Base-by-base conservation (phyloP, 2,329 filamentous ascomycete species). In the Epichloe uncinata region DNA sequence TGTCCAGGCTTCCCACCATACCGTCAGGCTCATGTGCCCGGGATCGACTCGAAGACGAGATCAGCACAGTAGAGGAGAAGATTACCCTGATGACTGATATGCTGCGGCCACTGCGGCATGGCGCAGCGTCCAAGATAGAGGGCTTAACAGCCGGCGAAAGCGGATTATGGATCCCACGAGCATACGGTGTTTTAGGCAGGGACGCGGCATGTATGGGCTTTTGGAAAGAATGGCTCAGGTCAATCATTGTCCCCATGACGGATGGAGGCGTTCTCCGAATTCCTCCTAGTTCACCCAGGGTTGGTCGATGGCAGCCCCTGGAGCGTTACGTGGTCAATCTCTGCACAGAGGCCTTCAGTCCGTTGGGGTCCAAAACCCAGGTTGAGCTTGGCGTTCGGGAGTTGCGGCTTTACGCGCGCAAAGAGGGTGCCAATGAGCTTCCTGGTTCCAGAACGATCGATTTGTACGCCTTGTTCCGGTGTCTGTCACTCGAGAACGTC, bases 201-300 rank as follows among this genome's bases (percentile, higher is more conserved):
- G 93, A 98, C 63, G 75, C 76, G 12, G 84, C 81, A 53, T 78
- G 94, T 68, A 89, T 90, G 55, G 80, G 82, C 34, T 97, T 98
- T 69, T 98, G 91, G 90, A 97, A 97, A 66, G 93, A 98, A 65
- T 98, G 93, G 93, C 77, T 98, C 45, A 85, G 88, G 66, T 90
- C 91, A 6, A 78, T 97, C 9, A 74, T 93, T n/a, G 87, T 95
- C 20, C 93, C 93, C 30, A 98, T 97, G 93, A 89, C 83, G 1
- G 89, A 95, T 62, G 88, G 91, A 18, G 81, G 77, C 13, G 75
- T 98, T 33, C 70, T 93, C 57, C 79, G 90, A 50, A 82, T 98
- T 7, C 88, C 93, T 6, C 75, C 87, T 9, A 95, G 85, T 66
- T 97, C 91, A 5, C 90, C 93, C 12, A 87, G 82, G 60, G 82